Evolutionary conservation across 2,329 filamentous ascomycete genomes (phyloP).

Genomic region (Orbilia quercus): DNA sequence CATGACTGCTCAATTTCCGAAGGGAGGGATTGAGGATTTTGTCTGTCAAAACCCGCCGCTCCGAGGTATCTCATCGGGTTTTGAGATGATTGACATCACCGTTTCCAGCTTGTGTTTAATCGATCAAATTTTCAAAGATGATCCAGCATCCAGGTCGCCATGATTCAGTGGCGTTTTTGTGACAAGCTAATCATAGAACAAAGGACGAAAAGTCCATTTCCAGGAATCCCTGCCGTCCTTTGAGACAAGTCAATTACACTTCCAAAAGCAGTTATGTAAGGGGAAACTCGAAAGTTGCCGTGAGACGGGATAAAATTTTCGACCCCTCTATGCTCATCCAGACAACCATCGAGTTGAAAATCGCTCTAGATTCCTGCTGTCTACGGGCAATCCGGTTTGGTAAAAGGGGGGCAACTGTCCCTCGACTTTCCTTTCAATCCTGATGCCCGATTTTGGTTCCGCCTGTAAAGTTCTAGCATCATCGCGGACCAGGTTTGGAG

Average conservation of each 20-base stretch:
- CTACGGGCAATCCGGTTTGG: neutral
- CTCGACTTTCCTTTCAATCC: neutral
- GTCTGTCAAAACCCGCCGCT: neutral
- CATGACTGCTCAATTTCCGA: constrained; percentile 35
- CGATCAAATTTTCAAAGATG: constrained; percentile 7
- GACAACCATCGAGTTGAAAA: neutral
- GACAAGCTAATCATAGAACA: neutral
- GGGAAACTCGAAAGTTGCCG: constrained; percentile 20
- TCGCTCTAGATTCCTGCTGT: neutral
- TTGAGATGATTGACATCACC: constrained; percentile 3
- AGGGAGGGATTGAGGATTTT: constrained; percentile 5
- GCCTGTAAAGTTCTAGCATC: neutral
- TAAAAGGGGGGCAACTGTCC: constrained; percentile 5
- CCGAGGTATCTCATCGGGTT: constrained; percentile 5
- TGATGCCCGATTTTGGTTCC: too few species aligned
- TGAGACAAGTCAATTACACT: constrained; percentile 45
- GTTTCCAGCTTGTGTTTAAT: neutral
- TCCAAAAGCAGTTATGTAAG: constrained; percentile 43
- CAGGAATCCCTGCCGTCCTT: constrained; percentile 11
- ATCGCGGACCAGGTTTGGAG: neutral
- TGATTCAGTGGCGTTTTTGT: constrained; percentile 35
- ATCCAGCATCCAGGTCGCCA: constrained; percentile 12
- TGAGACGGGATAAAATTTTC: constrained; percentile 1
- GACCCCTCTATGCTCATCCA: neutral
- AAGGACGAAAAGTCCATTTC: neutral